Conservation (phyloP, 768 basidiomycete species). For the Paxillus involutus region DNA sequence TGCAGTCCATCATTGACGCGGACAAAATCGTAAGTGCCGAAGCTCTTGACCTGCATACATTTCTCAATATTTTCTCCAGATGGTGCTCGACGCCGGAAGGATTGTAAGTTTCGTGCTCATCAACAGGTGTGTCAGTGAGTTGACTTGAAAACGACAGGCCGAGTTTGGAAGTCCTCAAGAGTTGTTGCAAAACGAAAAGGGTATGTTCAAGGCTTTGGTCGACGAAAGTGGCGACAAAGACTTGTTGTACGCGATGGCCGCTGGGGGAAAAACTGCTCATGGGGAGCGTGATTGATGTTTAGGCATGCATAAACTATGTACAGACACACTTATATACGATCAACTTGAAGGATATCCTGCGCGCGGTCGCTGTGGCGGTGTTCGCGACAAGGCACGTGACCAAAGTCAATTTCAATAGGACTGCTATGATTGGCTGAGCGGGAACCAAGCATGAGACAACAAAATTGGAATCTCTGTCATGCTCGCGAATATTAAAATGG, state of each 20-base stretch:
- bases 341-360: no score
- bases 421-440: neutral
- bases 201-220: constrained; percentile 50
- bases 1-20: constrained; percentile 58
- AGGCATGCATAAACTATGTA: no score
- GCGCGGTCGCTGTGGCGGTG: neutral
- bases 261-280: neutral
- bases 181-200: constrained; percentile 50
- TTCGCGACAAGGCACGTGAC: neutral
- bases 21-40: constrained; percentile 48
- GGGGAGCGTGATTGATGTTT: no score
- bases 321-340: no score
- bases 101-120: constrained; percentile 28
- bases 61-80: constrained; percentile 20
- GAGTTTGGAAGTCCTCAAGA: constrained; percentile 52
- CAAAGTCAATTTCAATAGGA: neutral
- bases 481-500: no score
- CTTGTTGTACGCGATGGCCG: constrained; percentile 41
- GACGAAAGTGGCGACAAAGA: constrained; percentile 56
- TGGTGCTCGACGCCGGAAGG: constrained; percentile 42
- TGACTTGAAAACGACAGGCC: constrained; percentile 21
- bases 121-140: neutral
- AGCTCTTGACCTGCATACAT: neutral
- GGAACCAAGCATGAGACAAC: neutral
- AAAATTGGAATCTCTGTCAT: neutral